phyloP scores from a whole-genome alignment of 495 filamentous ascomycete genomes.

The Immersiella caudata region DNA sequence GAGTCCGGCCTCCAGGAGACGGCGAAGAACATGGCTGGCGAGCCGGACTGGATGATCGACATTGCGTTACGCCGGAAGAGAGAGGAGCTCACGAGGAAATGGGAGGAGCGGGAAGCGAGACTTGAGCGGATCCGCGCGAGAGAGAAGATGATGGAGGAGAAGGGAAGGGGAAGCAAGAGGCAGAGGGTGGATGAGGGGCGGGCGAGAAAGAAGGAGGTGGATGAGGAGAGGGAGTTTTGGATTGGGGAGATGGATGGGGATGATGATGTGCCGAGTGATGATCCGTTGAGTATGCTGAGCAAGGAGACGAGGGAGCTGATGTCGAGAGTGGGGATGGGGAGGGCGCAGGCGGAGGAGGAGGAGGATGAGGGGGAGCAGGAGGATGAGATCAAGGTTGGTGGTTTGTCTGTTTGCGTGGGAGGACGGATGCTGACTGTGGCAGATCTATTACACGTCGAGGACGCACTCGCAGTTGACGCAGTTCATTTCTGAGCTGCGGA shows the following conservation, averaged over 20 bases:
- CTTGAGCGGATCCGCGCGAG: conserved; percentile 68
- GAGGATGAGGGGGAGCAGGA: conserved; percentile 56
- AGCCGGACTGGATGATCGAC: conserved; percentile 89
- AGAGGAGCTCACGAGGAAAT: conserved; percentile 64
- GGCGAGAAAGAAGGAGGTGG: conserved; percentile 38
- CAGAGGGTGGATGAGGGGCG: conserved; percentile 32
- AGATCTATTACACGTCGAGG: conserved; percentile 91
- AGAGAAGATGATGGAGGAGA: conserved; percentile 63
- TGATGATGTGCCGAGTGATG: conserved; percentile 52
- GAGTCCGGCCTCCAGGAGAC: conserved; percentile 48
- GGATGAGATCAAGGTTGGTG: conserved; percentile 62
- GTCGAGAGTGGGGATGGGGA: conserved; percentile 54
- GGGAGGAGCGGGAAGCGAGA: conserved; percentile 70
- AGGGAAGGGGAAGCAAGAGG: conserved; percentile 41
- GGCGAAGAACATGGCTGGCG: conserved; percentile 60
- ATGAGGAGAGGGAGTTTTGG: conserved; percentile 73
- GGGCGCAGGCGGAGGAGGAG: conserved; percentile 23
- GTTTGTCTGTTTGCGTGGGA: not conserved
- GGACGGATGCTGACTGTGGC: conserved; percentile 14
- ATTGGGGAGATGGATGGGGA: conserved; percentile 82
- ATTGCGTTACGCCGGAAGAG: conserved; percentile 67
- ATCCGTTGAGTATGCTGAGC: conserved; percentile 52
- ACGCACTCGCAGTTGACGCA: conserved; percentile 95
- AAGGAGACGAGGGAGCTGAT: conserved; percentile 66
- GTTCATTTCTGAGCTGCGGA: conserved; percentile 85